Evolutionary conservation across 176 grass and related monocot species (phyloP), one percentile per base, ranked within the genome.

Genomic region (Triticum timopheevii): DNA sequence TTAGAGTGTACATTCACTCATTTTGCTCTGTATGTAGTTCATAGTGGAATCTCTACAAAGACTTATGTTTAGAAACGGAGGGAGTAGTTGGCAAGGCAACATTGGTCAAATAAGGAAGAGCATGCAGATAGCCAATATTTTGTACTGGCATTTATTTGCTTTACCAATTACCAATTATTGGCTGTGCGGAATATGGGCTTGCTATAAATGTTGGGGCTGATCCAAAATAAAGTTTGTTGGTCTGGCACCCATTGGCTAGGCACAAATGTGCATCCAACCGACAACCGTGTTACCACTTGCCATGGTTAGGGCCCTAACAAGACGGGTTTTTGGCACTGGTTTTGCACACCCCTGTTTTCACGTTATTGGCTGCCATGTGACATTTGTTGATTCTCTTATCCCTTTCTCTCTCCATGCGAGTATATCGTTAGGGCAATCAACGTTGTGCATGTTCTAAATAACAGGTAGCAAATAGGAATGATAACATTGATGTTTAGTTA

Each of bases 401-500:
- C 27, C 7, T 74, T 74, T 74, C 71, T 74, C 45, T 76, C 25
- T 52, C 73, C 73, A 50, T 76, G 44, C 19, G 24, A 52, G 42
- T 50, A 52, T 52, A 24, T 52, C 25, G 73, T 28, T 76, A 52
- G 73, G 44, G 50, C 25, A 7, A 2, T 47, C 9, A 47, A 33
- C 0, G 16, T 13, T 54, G 45, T 76, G 45, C 73, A 33, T 56
- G 25, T 76, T 76, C 45, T 76, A 33, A 54, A 30, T 28, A 50
- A 76, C 4, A 49, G 73, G 23, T 76, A 76, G 73, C 15, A 76
- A 10, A 22, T 59, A 59, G 56, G 16, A 20, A 59, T 84, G 76
- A 73, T 62, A 76, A 66, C 25, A 33, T 66, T 42, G n/a, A 58
- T 45, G 33, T 73, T 79, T 62, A 75, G 31, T 79, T 83, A 34